These are phyloP conservation scores for Xylariaceae sp. DNA, from an alignment of 2,329 filamentous ascomycete species.

Conservation along the genomic window DNA sequence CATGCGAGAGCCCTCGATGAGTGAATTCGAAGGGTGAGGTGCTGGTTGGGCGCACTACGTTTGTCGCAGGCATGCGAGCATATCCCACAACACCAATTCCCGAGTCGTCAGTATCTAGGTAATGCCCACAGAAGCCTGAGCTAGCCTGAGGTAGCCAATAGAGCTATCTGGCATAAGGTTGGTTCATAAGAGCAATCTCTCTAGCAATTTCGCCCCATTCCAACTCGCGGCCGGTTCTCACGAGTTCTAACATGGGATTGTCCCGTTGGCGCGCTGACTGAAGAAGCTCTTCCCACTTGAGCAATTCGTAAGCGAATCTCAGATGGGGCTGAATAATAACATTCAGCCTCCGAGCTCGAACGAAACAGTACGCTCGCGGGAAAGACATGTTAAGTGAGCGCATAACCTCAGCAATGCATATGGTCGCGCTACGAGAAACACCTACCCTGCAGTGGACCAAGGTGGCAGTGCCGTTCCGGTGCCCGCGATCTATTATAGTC, in stretches of 20 bases:
- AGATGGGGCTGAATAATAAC: slow-evolving; percentile 98
- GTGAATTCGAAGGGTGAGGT: background rate
- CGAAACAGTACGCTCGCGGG: slow-evolving; percentile 93
- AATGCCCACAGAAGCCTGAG: background rate
- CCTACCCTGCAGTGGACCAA: slow-evolving; percentile 96
- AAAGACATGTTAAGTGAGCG: slow-evolving; percentile 79
- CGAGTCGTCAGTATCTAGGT: background rate
- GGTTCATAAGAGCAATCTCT: slow-evolving; percentile 95
- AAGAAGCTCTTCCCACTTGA: slow-evolving; percentile 92
- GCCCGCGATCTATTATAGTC: slow-evolving; percentile 71
- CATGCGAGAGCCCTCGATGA: background rate
- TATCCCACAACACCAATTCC: slow-evolving; percentile 11
- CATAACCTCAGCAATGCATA: slow-evolving; percentile 99
- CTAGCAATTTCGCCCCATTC: slow-evolving; percentile 90
- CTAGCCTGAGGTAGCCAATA: background rate
- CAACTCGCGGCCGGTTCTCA: slow-evolving; percentile 72
- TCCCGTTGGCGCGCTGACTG: slow-evolving; percentile 58
- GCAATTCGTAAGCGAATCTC: slow-evolving; percentile 90
- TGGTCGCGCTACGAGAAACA: slow-evolving; percentile 93
- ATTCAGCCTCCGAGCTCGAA: slow-evolving; percentile 88
- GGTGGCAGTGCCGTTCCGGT: slow-evolving; percentile 78
- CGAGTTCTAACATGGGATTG: slow-evolving; percentile 36
- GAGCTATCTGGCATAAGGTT: slow-evolving; percentile 78
- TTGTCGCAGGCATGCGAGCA: slow-evolving; percentile 16
- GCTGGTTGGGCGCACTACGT: background rate